Percentiles rank a stretch among this genome's conserved stretches.
These are phyloP conservation scores for Candida glaebosa DNA, from an alignment of 805 yeast species.

Conservation along the genomic window DNA sequence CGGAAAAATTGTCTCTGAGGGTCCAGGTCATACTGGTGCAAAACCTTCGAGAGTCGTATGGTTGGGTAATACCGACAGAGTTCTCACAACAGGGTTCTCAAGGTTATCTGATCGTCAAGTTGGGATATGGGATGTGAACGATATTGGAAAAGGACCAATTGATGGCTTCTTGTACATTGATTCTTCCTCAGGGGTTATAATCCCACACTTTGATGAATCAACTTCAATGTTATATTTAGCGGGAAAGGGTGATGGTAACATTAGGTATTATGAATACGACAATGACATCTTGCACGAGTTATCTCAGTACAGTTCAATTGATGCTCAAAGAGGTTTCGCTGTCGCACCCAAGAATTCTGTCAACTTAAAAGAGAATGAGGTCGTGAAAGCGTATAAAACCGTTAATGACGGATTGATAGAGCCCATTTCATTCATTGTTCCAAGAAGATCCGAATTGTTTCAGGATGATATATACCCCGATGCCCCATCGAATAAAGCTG, in stretches of 20 bases:
- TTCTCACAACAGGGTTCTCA: conserved; percentile 93
- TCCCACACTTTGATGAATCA: conserved; percentile 85
- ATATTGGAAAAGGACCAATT: conserved; percentile 75
- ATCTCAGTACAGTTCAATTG: conserved; percentile 85
- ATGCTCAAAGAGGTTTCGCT: conserved; percentile 96
- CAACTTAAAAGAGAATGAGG: conserved; percentile 78
- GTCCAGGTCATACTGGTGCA: conserved; percentile 89
- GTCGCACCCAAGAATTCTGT: conserved; percentile 81
- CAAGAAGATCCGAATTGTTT: conserved; percentile 89
- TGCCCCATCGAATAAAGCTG: conserved; percentile 77
- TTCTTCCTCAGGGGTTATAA: conserved; percentile 86
- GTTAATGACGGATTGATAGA: conserved; percentile 80
- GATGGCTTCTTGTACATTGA: conserved; percentile 87
- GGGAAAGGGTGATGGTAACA: conserved; percentile 98
- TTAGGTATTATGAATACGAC: conserved; percentile 87
- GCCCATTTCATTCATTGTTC: conserved; percentile 90
- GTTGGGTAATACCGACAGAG: conserved; percentile 82
- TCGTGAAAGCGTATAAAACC: conserved; percentile 80
- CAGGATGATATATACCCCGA: conserved; percentile 92
- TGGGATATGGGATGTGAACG: conserved; percentile 85
- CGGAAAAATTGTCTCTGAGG: conserved; percentile 74
- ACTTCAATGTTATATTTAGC: conserved; percentile 82
- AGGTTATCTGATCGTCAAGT: conserved; percentile 90
- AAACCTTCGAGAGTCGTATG: conserved; percentile 85
- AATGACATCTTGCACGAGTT: conserved; percentile 78